These are phyloP conservation scores for Solanum clarkiae DNA, from an alignment of 257 asterid genomes.

Conservation along the genomic window DNA sequence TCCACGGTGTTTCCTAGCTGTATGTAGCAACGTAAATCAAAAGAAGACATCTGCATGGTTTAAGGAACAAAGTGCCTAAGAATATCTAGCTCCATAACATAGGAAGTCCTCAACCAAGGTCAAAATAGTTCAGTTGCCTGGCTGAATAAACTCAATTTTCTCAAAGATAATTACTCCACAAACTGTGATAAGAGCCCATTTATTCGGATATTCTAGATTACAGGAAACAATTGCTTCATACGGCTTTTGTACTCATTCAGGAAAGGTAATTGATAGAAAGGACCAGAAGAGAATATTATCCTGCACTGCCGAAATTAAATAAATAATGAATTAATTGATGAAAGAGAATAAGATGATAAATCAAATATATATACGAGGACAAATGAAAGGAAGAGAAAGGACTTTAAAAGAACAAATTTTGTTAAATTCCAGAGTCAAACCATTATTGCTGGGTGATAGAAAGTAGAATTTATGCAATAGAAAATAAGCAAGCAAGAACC, in stretches of 20 bases:
- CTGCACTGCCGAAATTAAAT: background rate
- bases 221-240: background rate
- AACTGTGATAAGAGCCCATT: background rate
- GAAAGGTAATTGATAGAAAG: background rate
- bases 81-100: background rate
- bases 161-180: background rate
- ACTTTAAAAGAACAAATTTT: background rate
- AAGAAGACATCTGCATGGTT: background rate
- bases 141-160: background rate
- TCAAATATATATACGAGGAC: background rate
- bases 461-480: background rate
- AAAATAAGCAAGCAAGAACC: background rate
- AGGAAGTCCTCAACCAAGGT: background rate
- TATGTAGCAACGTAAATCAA: background rate
- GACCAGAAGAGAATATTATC: background rate
- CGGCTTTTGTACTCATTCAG: background rate
- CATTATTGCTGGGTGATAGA: background rate
- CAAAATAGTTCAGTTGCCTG: background rate
- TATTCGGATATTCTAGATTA: background rate
- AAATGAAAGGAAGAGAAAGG: background rate
- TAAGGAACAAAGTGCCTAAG: background rate
- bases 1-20: background rate
- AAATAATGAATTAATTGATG: background rate
- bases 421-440: background rate
- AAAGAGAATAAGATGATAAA: background rate